phyloP scores from a whole-genome alignment of 805 yeast species.

The Nakazawaea anatomiae region DNA sequence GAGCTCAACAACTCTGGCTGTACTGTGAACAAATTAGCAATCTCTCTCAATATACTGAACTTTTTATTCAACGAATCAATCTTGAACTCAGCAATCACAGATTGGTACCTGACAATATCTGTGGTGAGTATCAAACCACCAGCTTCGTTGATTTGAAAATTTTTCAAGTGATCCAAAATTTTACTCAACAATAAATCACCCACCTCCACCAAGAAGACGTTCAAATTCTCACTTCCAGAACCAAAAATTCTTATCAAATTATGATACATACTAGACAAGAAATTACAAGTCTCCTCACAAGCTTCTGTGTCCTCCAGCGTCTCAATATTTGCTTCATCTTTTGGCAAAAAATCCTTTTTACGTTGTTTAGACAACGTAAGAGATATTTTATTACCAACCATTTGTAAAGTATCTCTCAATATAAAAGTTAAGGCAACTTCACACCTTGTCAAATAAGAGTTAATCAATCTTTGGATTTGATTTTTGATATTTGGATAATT shows the following conservation, averaged over 20 bases:
- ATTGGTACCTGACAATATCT: conserved; percentile 75
- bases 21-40: conserved; percentile 80
- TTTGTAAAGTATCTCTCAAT: conserved; percentile 49
- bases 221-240: conserved; percentile 36
- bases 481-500: conserved; percentile 52
- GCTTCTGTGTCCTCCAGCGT: conserved; percentile 57
- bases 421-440: conserved; percentile 65
- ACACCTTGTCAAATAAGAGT: conserved; percentile 51
- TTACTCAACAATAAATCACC: conserved; percentile 54
- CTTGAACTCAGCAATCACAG: conserved; percentile 61
- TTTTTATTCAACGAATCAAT: conserved; percentile 54
- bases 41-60: conserved; percentile 69
- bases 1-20: conserved; percentile 76
- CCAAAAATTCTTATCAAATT: conserved; percentile 8
- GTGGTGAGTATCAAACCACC: conserved; percentile 83
- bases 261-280: conserved; percentile 34
- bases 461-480: conserved; percentile 55
- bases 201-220: conserved; percentile 43
- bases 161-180: conserved; percentile 67
- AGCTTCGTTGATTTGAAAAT: conserved; percentile 66
- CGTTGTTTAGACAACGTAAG: conserved; percentile 59
- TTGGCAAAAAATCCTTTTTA: conserved; percentile 59
- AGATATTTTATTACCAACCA: conserved; percentile 45
- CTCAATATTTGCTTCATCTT: conserved; percentile 23
- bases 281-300: conserved; percentile 55